Percentiles rank a stretch among this genome's conserved stretches.
phyloP scores from a whole-genome alignment of 2,329 filamentous ascomycete genomes.

The Pseudocercospora ulei region DNA sequence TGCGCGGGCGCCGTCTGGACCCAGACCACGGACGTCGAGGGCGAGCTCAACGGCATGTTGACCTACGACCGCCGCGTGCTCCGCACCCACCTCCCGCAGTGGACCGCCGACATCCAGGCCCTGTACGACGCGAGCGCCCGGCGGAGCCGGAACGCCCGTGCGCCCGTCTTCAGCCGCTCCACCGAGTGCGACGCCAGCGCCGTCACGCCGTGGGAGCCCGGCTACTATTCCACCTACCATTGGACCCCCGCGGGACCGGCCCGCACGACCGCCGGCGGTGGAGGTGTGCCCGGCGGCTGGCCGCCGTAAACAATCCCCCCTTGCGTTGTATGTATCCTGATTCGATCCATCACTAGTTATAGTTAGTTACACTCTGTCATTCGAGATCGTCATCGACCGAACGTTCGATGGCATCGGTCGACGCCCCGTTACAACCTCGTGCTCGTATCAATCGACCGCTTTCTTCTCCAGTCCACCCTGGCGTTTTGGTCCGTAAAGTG shows the following conservation, averaged over 20 bases:
- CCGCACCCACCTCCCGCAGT: slow-evolving; percentile 44
- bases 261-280: slow-evolving; percentile 15
- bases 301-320: neutral
- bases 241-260: slow-evolving; percentile 20
- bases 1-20: slow-evolving; percentile 64
- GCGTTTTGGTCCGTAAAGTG: too few relatives aligned
- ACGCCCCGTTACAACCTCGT: too few relatives aligned
- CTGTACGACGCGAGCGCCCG: slow-evolving; percentile 48
- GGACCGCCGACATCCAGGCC: slow-evolving; percentile 51
- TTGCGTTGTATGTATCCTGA: too few relatives aligned
- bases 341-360: too few relatives aligned
- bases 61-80: slow-evolving; percentile 53
- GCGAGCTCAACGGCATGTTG: slow-evolving; percentile 61
- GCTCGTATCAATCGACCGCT: too few relatives aligned
- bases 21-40: slow-evolving; percentile 65
- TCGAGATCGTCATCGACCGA: too few relatives aligned
- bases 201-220: slow-evolving; percentile 15
- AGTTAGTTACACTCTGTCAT: too few relatives aligned
- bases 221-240: slow-evolving; percentile 11
- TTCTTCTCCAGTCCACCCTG: too few relatives aligned
- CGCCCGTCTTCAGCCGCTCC: slow-evolving; percentile 10
- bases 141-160: slow-evolving; percentile 20
- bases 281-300: slow-evolving; percentile 17
- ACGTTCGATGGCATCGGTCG: too few relatives aligned
- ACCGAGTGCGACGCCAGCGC: slow-evolving; percentile 1